Evolutionary conservation across 371 early-diverging fungal genomes (phyloP), one percentile per base, ranked within the genome.

Genomic region (Rhizomucor pusillus): DNA sequence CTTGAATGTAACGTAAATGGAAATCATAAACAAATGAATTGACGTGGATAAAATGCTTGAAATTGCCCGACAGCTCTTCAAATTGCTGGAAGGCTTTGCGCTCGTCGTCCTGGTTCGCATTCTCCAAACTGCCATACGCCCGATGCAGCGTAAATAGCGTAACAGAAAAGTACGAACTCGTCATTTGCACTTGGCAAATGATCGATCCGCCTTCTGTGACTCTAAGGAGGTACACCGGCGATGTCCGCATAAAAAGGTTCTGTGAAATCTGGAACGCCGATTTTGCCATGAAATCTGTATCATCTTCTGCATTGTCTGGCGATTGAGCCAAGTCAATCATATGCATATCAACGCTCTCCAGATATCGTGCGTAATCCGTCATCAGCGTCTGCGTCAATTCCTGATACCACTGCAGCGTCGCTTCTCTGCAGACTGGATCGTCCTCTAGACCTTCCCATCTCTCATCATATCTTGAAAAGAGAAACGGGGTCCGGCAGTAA

Each of bases 11-110:
- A 36, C 85, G 77, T 20, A 91, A 47, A 52, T 91, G 91, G 47
- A 90, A 91, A 56, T 93, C 93, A 52, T 90, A 89, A 9, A 87
- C 85, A 69, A 90, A 93, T 6, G 91, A 91, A 57, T 88, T 87
- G 52, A 91, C 76, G 50, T 90, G 93, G 11, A 90, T 81, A n/a
- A 75, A 59, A 40, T 79, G 78, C 62, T 87, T 90, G 33, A 87
- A 81, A 14, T 67, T 68, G 1, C 72, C 79, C 44, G 87, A 85
- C 40, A 85, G 87, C 52, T 79, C 79, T 29, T 79, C 81, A 49
- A 89, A 88, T 19, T 62, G 56, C 43, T 72, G 72, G 50, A 90
- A 79, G 18, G 5, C 37, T 14, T 36, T 35, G 6, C 54, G 54
- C 12, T 45, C 18, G 7, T 18, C 18, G 7, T 18, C 45, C 5